Conservation (phyloP, 305 asterid species). For the Lippia alba region DNA sequence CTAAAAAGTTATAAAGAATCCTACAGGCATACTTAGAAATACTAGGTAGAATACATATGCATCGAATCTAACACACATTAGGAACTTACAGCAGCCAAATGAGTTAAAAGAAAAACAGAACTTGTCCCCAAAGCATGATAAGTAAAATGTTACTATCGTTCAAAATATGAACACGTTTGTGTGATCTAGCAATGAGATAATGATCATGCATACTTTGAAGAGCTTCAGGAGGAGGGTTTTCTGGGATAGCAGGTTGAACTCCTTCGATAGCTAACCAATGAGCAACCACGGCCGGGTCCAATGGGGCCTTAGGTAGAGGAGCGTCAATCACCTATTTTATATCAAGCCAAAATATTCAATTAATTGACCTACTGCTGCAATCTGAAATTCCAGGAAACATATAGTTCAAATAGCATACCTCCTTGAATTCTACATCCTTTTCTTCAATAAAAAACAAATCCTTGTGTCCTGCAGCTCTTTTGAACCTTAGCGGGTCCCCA, state of each 20-base stretch:
- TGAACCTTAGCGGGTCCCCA: constrained; percentile 84
- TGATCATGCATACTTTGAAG: constrained; percentile 46
- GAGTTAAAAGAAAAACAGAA: background rate
- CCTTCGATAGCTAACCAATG: constrained; percentile 99
- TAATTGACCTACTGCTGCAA: constrained; percentile 2
- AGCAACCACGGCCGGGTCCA: constrained; percentile 77
- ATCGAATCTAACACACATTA: constrained; percentile 1
- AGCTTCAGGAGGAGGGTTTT: constrained; percentile 94
- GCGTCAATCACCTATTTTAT: constrained; percentile 82
- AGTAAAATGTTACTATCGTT: constrained; percentile 13
- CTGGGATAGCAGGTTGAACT: constrained; percentile 96
- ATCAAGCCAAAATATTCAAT: constrained; percentile 25
- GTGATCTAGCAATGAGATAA: constrained; percentile 21
- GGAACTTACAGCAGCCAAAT: constrained; percentile 13
- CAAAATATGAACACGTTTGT: background rate
- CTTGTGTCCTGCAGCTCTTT: constrained; percentile 87
- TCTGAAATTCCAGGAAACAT: constrained; percentile 10
- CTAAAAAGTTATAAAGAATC: constrained; percentile 14
- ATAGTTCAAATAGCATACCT: constrained; percentile 50
- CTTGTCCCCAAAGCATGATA: background rate
- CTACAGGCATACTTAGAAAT: background rate
- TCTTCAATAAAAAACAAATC: constrained; percentile 91
- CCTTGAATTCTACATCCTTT: constrained; percentile 92
- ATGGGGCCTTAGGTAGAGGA: constrained; percentile 91
- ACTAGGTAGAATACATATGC: background rate